These are phyloP conservation scores for Pleurotus cornucopiae DNA, from an alignment of 768 basidiomycete species.

Conservation along the genomic window DNA sequence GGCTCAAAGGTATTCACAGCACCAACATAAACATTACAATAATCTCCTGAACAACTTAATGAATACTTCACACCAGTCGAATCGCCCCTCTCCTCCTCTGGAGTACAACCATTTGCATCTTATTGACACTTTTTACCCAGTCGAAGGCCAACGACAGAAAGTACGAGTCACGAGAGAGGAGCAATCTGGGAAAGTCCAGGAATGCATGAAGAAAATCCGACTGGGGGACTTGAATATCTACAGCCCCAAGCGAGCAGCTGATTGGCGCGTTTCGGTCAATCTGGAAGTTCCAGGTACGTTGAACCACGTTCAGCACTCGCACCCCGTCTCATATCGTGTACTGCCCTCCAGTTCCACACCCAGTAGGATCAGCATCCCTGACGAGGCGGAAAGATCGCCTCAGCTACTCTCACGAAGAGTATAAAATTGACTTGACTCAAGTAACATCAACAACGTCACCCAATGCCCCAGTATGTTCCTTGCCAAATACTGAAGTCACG, in stretches of 20 bases:
- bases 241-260: constrained; percentile 75
- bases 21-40: constrained; percentile 88
- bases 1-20: constrained; percentile 33
- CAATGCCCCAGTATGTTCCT: constrained; percentile 43
- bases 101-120: constrained; percentile 75
- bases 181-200: constrained; percentile 58
- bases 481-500: constrained; percentile 2
- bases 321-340: not conserved
- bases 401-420: constrained; percentile 92
- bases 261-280: constrained; percentile 93
- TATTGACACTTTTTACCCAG: constrained; percentile 72
- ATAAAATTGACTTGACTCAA: constrained; percentile 90
- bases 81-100: constrained; percentile 52
- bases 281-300: constrained; percentile 82
- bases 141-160: constrained; percentile 47
- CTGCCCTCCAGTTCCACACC: constrained; percentile 52
- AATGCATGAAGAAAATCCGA: constrained; percentile 75
- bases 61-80: constrained; percentile 43
- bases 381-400: constrained; percentile 84
- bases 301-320: not conserved
- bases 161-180: constrained; percentile 84
- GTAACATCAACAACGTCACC: constrained; percentile 58
- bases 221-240: constrained; percentile 86
- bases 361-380: constrained; percentile 55
- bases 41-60: constrained; percentile 80